Evolutionary conservation across 192 early-diverging fungal genomes (phyloP).

Genomic region (Backusella liffmaniae): DNA sequence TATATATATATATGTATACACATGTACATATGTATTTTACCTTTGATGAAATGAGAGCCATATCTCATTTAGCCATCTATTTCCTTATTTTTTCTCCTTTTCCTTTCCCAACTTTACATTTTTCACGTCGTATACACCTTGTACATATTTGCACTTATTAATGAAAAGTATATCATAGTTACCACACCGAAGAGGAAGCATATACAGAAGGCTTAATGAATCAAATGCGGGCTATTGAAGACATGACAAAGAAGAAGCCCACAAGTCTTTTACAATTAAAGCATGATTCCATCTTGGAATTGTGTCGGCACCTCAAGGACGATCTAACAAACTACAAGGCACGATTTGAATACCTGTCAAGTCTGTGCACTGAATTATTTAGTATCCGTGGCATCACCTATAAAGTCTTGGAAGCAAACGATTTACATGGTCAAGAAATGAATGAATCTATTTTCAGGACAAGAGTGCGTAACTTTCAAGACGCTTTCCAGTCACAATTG

Average conservation of each 20-base stretch:
- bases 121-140: neutral
- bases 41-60: no score
- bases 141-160: neutral
- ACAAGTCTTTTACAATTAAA: neutral
- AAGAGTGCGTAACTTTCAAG: slow-evolving; percentile 9
- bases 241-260: neutral
- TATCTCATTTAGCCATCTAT: no score
- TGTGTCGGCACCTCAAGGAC: slow-evolving; percentile 9
- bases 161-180: neutral
- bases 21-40: neutral
- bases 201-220: neutral
- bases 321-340: slow-evolving; percentile 3
- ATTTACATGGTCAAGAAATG: neutral
- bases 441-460: slow-evolving; percentile 5
- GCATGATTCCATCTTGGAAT: neutral
- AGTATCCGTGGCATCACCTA: neutral
- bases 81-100: neutral
- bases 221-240: slow-evolving; percentile 12
- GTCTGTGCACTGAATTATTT: neutral
- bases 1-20: neutral
- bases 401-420: neutral
- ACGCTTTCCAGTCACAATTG: neutral
- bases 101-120: neutral
- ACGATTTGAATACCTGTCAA: slow-evolving; percentile 6
- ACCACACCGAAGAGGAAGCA: neutral